Conservation (phyloP, 371 early-diverging fungal species). For the Mycotypha africana region DNA sequence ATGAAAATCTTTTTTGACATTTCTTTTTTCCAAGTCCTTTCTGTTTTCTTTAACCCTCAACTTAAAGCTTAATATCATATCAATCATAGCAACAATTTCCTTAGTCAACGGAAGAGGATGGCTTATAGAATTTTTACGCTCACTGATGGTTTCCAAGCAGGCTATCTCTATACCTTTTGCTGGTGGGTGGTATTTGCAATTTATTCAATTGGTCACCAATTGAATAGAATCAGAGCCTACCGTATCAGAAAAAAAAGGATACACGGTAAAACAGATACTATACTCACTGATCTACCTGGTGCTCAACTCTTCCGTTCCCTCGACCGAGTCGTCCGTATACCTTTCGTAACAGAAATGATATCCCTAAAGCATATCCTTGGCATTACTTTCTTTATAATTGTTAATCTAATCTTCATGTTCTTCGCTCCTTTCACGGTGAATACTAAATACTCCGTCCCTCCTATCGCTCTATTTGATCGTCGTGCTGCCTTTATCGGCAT, state of each 20-base stretch:
- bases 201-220: conserved; percentile 35
- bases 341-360: conserved; percentile 36
- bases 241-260: conserved; percentile 18
- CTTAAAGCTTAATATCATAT: no score
- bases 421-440: conserved; percentile 22
- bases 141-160: neutral
- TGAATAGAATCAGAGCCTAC: conserved; percentile 22
- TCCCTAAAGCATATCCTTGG: conserved; percentile 36
- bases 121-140: neutral
- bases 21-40: no score
- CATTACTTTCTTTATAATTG: conserved; percentile 18
- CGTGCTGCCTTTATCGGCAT: conserved; percentile 39
- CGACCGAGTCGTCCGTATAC: conserved; percentile 23
- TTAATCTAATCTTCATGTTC: conserved; percentile 30
- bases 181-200: conserved; percentile 38
- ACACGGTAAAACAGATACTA: conserved; percentile 3
- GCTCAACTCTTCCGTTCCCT: conserved; percentile 5
- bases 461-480: conserved; percentile 31
- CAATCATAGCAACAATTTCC: no score
- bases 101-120: no score
- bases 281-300: neutral
- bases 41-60: no score
- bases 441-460: conserved; percentile 18
- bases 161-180: conserved; percentile 32
- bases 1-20: no score